phyloP scores from a whole-genome alignment of 2,329 filamentous ascomycete species.

The Lachnellula hyalina region DNA sequence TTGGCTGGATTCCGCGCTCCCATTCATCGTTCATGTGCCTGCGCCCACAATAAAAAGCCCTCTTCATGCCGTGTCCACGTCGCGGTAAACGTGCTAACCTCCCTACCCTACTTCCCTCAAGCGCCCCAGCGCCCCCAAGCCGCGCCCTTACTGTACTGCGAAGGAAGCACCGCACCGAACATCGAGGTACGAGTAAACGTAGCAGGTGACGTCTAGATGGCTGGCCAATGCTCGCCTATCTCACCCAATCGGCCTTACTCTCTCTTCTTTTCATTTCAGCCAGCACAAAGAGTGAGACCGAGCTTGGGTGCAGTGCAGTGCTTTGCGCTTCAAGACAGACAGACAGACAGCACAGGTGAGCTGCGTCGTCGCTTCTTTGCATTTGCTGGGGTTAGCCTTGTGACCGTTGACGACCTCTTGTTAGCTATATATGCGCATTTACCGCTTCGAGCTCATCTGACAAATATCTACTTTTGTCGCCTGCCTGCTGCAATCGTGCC shows the following conservation, averaged over 20 bases:
- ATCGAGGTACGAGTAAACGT: neutral
- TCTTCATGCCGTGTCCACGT: neutral
- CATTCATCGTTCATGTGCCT: neutral
- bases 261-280: neutral
- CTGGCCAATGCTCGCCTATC: constrained; percentile 11
- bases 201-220: constrained; percentile 6
- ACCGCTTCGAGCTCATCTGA: neutral
- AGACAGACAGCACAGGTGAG: neutral
- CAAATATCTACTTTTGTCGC: neutral
- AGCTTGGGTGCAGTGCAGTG: neutral
- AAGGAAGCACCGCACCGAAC: too few relatives aligned
- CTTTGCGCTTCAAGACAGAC: neutral
- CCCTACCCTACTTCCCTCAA: neutral
- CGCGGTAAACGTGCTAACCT: neutral
- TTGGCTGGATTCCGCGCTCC: neutral
- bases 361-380: neutral
- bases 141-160: neutral
- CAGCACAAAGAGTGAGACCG: constrained; percentile 8
- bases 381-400: neutral
- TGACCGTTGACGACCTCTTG: neutral
- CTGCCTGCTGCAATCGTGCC: neutral
- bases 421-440: neutral
- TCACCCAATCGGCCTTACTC: constrained; percentile 14
- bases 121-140: neutral
- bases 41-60: neutral